These are phyloP conservation scores for Mycena alexandri DNA, from an alignment of 768 basidiomycete genomes.

Conservation along the genomic window DNA sequence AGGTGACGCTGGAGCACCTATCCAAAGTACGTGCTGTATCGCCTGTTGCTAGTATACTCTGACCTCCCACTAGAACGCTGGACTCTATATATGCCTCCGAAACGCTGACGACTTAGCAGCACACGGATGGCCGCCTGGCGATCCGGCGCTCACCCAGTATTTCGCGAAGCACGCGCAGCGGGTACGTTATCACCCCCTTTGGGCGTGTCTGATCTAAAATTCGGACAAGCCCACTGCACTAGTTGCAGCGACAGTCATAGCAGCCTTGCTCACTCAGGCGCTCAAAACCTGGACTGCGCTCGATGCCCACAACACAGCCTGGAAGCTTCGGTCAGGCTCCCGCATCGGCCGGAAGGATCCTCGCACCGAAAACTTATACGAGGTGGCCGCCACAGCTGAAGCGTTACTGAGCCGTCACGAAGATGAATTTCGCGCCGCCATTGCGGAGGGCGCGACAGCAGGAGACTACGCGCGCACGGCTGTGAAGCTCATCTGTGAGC, in stretches of 20 bases:
- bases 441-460: too few relatives aligned
- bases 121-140: conserved; percentile 4
- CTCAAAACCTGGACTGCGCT: background rate
- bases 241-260: background rate
- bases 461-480: background rate
- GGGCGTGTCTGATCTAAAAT: background rate
- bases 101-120: background rate
- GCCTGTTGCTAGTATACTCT: background rate
- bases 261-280: background rate
- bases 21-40: background rate
- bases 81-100: conserved; percentile 10
- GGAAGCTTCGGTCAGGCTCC: too few relatives aligned
- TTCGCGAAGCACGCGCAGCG: background rate
- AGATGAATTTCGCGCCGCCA: too few relatives aligned
- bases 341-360: too few relatives aligned
- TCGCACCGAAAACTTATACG: too few relatives aligned
- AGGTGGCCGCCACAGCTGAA: too few relatives aligned
- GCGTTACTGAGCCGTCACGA: too few relatives aligned
- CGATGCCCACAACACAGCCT: too few relatives aligned
- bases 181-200: background rate
- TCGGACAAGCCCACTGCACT: background rate
- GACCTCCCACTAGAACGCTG: background rate
- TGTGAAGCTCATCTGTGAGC: background rate
- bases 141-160: background rate
- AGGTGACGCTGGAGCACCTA: background rate